Evolutionary conservation across 371 early-diverging fungal genomes (phyloP), one percentile per base, ranked within the genome.

Genomic region (Zopfochytrium polystomum): DNA sequence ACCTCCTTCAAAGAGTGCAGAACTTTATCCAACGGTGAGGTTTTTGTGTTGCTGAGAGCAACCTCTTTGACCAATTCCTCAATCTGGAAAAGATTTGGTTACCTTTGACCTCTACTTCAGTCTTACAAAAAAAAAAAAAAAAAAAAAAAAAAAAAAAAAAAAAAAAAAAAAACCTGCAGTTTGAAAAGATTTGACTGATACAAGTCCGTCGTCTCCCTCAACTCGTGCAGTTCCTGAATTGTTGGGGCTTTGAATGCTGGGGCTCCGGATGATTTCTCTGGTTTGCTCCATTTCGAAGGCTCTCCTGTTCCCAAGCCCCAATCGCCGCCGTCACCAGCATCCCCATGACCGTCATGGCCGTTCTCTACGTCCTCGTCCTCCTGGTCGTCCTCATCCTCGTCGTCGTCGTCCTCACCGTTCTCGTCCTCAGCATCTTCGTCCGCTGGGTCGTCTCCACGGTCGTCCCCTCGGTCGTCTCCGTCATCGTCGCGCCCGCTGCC

Each of bases 181-280:
- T 89, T 90, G 78, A 95, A 93, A 47, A 96, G 80, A 71, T 95
- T 95, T 26, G 92, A 90, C 58, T 91, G 91, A 78, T 86, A 92
- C 46, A 93, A 74, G 52, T 90, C 87, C 2, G 87, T 79, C 0
- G 90, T 87, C 50, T 92, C 89, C 68, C 85, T 87, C 51, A 93
- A 71, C 35, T 83, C 85, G 65, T 88, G 89, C 30, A 95, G 81
- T 74, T 96, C 96, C n/a, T 89, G 90, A 50, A 74, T 79, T 4
- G 87, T 84, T 3, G 90, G 88, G 30, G 81, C 67, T 58, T 73
- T 71, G 68, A 71, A 79, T 6, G 77, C 44, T 38, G 52, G 60
- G 31, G 45, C 59, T 25, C 64, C 67, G 49, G 62, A 56, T 25
- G 11, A 15, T 57, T 57, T 20, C 46, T 27, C 22, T 20, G 31